Evolutionary conservation across 441 rosid species (phyloP).

Genomic region (Daphne laureola): DNA sequence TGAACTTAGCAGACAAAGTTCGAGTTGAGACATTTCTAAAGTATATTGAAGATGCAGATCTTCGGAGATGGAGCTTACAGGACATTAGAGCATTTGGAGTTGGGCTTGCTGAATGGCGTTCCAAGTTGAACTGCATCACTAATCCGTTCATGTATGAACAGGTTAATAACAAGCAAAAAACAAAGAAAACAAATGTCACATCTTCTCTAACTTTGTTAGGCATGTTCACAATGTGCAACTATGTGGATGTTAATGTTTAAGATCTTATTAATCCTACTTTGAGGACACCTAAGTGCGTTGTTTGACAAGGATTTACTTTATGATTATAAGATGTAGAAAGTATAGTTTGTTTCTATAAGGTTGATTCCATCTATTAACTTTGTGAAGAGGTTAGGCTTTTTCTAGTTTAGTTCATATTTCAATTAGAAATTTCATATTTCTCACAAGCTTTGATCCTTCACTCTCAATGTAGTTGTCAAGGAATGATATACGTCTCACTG

Average conservation of each 20-base stretch:
- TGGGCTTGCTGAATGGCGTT: slow-evolving; percentile 51
- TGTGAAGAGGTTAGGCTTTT: slow-evolving; percentile 2
- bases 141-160: slow-evolving; percentile 57
- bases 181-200: no score
- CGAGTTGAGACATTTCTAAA: slow-evolving; percentile 42
- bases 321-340: slow-evolving; percentile 4
- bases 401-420: neutral
- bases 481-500: no score
- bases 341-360: slow-evolving; percentile 9
- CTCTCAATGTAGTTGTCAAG: no score
- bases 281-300: neutral
- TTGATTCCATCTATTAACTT: slow-evolving; percentile 2
- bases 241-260: neutral
- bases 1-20: slow-evolving; percentile 28
- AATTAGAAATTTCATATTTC: neutral
- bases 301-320: slow-evolving; percentile 2
- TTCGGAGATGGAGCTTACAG: slow-evolving; percentile 52
- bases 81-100: slow-evolving; percentile 44
- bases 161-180: slow-evolving; percentile 24
- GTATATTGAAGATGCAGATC: slow-evolving; percentile 67
- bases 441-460: neutral
- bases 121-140: slow-evolving; percentile 58
- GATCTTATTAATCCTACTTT: neutral
- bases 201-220: neutral
- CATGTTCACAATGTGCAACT: neutral